Evolutionary conservation across 495 filamentous ascomycete genomes (phyloP), one percentile per base, ranked within the genome.

Genomic region (Cercophora samala): DNA sequence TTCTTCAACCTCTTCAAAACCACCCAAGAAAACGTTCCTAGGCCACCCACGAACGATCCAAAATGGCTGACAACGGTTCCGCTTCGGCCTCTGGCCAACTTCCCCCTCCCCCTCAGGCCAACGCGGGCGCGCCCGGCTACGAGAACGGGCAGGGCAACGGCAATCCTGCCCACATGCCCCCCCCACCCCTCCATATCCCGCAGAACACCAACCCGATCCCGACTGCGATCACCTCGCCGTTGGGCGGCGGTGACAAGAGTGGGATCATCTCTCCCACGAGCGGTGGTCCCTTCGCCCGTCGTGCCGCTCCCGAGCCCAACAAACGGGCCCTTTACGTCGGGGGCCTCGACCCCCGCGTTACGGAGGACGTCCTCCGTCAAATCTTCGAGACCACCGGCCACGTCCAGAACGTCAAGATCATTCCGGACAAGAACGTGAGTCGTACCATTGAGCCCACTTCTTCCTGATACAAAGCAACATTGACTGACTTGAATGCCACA

Each of bases 341-440:
- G 37, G 95, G 95, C 59, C 82, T 99, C 68, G 96, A 99, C 75
- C 92, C 93, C 42, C 86, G 95, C 61, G 95, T 98, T 56, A 97
- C 95, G 37, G 95, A 99, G 75, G 95, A 98, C 75, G 92, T 98
- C 46, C 78, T 99, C 71, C 91, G 93, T 72, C 96, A 98, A 76
- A 99, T 99, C 64, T 99, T 99, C 74, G 96, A 99, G 82, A 98
- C 95, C 4, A 97, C 92, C 64, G 95, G 95, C 24, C 95, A 99
- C 80, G 95, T 99, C 68, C 88, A 97, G 78, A 98, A 91, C 72
- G 95, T 99, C 68, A 99, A 99, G 84, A 97, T 99, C 71, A 99
- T 99, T 75, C 95, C 95, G 46, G 95, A 99, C 82, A 97, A 97
- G 87, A 97, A 94, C 80, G 92, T 96, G 78, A 86, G 93, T 80